These are phyloP conservation scores for Mallotus nudiflorus DNA, from an alignment of 345 rosid genomes.

Conservation along the genomic window DNA sequence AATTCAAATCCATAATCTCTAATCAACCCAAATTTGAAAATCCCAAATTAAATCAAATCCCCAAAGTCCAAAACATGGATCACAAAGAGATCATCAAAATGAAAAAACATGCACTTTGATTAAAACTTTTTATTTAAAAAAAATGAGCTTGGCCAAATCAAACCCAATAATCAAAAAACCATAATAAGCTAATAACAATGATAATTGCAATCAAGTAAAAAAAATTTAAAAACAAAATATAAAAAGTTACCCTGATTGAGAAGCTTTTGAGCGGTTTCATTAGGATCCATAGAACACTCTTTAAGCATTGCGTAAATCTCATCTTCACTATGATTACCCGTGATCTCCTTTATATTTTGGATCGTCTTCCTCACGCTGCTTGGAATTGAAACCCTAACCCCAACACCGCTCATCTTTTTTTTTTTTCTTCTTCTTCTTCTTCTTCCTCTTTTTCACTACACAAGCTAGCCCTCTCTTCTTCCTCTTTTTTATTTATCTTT, in stretches of 20 bases:
- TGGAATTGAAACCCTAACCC: conserved; percentile 77
- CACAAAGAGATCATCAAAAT: conserved; percentile 14
- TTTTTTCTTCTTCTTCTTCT: neutral
- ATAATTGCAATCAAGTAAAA: neutral
- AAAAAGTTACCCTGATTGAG: conserved; percentile 57
- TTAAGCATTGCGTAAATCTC: conserved; percentile 92
- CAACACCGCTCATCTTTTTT: conserved; percentile 66
- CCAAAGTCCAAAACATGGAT: conserved; percentile 14
- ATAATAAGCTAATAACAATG: neutral
- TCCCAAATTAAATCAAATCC: conserved; percentile 20
- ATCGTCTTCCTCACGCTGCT: conserved; percentile 58
- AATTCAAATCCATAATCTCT: conserved; percentile 18
- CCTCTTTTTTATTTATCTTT: neutral
- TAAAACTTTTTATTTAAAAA: no score
- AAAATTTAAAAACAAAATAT: no score
- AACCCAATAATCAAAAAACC: neutral
- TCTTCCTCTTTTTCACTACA: conserved; percentile 24
- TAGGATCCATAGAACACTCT: conserved; percentile 93
- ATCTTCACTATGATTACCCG: conserved; percentile 76
- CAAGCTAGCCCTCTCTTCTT: conserved; percentile 6
- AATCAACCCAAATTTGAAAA: neutral
- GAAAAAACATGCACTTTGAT: neutral
- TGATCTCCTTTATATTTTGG: conserved; percentile 76
- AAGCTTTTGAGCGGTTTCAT: conserved; percentile 74
- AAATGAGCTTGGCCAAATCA: neutral